Evolutionary conservation across 2,329 filamentous ascomycete genomes (phyloP), one percentile per base, ranked within the genome.

Genomic region (Pseudogymnoascus sp.): DNA sequence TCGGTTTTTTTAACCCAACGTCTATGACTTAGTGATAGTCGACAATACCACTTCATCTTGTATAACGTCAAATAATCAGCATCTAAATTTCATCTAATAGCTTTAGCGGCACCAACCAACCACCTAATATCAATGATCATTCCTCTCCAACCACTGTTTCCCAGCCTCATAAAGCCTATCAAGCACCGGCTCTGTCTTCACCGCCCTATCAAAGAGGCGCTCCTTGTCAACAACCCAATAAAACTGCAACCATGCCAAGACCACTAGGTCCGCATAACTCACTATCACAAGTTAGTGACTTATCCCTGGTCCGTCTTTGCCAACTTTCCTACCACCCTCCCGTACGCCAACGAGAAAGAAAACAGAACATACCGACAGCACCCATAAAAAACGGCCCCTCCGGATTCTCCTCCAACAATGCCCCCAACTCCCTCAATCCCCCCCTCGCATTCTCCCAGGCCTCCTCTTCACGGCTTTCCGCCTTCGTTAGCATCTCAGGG

Each of bases 311-410:
- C 12, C 6, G 9, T 8, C 43, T 49, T 28, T 31, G 28, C 28
- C 28, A 31, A 31, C 28, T 31, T 31, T 9, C 28, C 28, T 31
- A 4, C 28, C 28, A 31, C 28, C 9, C 28, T 31, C 28, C 28
- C 28, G 7, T 31, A 31, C 8, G 28, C 9, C 28, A 9, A 31
- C 28, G 28, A 31, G 23, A 16, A 12, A 21, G 5, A n/a, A 25
- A 31, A 61, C 37, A 49, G 25, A 33, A 68, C 66, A 61, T 49
- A 71, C 66, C 61, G 37, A 77, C 79, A 55, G 80, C 73, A 0
- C 88, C 88, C 64, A 82, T 59, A 62, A 90, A 84, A 70, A 83
- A 90, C 0, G 83, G 83, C 0, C 88, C 88, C 0, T 80, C 78
- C 0, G 75, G 70, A 38, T 81, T 81, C 73, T 85, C 63, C 25